Conservation (phyloP, 139 green algal species). For the Micractinium conductrix region DNA sequence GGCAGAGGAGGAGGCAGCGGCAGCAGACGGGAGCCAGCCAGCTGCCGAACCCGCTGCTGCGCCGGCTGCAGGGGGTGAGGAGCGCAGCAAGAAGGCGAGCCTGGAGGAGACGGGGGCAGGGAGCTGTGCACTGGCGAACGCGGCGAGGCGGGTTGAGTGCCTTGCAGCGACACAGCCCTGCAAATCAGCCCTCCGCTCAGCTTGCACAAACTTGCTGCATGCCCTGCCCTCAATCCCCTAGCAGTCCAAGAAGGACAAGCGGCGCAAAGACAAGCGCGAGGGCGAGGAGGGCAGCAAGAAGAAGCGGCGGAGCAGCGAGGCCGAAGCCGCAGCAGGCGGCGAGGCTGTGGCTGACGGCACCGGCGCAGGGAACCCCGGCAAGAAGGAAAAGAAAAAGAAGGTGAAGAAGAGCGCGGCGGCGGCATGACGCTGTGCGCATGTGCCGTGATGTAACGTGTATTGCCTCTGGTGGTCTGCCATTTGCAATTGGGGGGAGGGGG, state of each 20-base stretch:
- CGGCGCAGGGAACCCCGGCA: too few species aligned
- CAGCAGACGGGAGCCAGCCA: not conserved
- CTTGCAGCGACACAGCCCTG: not conserved
- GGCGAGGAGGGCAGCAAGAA: not conserved
- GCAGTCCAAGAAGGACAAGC: not conserved
- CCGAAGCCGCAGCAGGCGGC: constrained; percentile 37
- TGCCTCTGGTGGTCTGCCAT: too few species aligned
- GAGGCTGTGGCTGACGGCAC: too few species aligned
- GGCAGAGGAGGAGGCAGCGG: not conserved
- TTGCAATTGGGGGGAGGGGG: too few species aligned
- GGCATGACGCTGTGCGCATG: too few species aligned
- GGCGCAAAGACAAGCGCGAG: not conserved
- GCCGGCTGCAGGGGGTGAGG: not conserved
- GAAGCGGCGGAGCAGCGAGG: not conserved
- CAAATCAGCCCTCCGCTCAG: not conserved
- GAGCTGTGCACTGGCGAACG: not conserved
- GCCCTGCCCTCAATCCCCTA: not conserved
- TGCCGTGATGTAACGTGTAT: too few species aligned
- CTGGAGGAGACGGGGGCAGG: constrained; percentile 11
- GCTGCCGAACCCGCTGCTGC: not conserved
- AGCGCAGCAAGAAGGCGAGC: not conserved
- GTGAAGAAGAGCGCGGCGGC: too few species aligned
- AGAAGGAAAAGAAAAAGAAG: constrained; percentile 13
- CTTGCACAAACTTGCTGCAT: not conserved
- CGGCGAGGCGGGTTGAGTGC: not conserved